Evolutionary conservation across 2,329 filamentous ascomycete species (phyloP).

Genomic region (Penicillium sp.): DNA sequence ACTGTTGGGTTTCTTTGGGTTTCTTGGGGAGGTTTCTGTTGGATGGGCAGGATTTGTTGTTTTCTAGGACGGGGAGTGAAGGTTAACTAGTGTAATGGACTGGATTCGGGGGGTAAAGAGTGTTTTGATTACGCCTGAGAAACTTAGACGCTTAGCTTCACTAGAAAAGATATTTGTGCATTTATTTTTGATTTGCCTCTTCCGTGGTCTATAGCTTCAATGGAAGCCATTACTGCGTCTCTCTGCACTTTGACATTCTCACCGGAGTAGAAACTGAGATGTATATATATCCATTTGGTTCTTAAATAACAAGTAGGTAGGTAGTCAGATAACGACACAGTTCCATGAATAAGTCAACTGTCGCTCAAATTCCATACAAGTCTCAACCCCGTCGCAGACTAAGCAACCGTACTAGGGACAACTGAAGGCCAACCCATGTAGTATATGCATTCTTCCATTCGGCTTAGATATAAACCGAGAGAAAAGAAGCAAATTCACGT

Average conservation of each 20-base stretch:
- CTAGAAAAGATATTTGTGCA: background rate
- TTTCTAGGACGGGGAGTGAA: background rate
- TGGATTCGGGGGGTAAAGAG: background rate
- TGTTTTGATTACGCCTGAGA: too few species aligned
- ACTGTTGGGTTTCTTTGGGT: slow-evolving; percentile 30
- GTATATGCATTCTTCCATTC: background rate
- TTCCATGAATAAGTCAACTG: background rate
- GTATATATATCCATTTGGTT: background rate
- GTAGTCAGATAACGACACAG: background rate
- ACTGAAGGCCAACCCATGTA: background rate
- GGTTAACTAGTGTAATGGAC: background rate
- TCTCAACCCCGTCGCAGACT: too few species aligned
- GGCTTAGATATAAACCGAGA: background rate
- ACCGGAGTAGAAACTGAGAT: background rate
- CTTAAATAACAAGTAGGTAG: background rate
- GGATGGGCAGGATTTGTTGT: slow-evolving; percentile 2
- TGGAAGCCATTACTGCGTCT: background rate
- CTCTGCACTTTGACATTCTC: background rate
- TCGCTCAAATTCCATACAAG: background rate
- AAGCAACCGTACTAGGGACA: background rate
- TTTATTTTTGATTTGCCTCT: too few species aligned
- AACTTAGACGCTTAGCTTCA: too few species aligned
- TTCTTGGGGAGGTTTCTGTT: slow-evolving; percentile 9
- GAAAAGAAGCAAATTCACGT: background rate
- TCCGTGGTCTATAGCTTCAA: too few species aligned